Evolutionary conservation across 1,139 yeast species (phyloP), one percentile per base, ranked within the genome.

Genomic region (Hansenula lynferdii): DNA sequence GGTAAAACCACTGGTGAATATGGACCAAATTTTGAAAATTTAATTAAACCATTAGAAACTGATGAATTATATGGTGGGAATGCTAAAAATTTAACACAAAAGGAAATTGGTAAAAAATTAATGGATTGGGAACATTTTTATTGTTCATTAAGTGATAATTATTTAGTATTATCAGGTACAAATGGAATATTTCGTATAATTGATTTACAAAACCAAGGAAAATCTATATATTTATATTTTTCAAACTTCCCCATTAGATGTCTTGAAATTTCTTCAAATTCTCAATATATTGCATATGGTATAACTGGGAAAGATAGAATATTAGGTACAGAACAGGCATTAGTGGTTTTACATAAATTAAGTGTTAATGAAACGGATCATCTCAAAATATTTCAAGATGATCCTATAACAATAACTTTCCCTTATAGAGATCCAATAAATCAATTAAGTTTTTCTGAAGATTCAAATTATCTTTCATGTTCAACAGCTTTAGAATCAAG

Each of bases 381-480:
- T 6, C 6, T 10, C 6, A 26, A 27, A 27, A 27, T 47, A 27
- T 53, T 54, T 31, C 60, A 63, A 28, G 74, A 69, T 18, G 74
- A 68, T 42, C 83, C 85, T 5, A 74, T 82, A 5, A 79, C 94
- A 3, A 82, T 89, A 30, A 81, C 95, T 0, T 70, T 85, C 38
- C 96, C 97, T 0, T 86, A 85, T 57, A 65, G 87, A 32, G 97
- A 89, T 58, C 95, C 95, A 0, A 77, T 90, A 30, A 83, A 83
- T 47, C 68, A 83, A 5, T 60, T 89, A 11, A 75, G 76, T 34
- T 85, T 90, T 57, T 85, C 94, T 14, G 65, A 75, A 2, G 79
- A 82, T 39, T 85, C 90, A 2, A 64, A 76, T 2, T 84, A 83
- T 50, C 53, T 90, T 22, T 67, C 89, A 2, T 87, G 95, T 50